phyloP scores from a whole-genome alignment of 1,139 yeast species.

The Scheffersomyces cryptocercus region DNA sequence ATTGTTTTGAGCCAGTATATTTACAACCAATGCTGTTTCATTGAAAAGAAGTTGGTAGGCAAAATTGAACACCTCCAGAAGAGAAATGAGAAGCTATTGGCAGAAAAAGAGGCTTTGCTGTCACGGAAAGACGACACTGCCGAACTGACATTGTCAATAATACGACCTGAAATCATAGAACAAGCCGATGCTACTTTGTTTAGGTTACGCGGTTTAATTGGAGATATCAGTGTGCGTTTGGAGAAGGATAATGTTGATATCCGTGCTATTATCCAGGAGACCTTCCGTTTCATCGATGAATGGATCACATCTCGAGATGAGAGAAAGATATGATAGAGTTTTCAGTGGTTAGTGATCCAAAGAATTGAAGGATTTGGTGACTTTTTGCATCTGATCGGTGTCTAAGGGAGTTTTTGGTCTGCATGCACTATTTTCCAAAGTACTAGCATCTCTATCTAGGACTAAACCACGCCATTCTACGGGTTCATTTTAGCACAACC shows the following conservation, averaged over 20 bases:
- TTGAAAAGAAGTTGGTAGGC: constrained; percentile 26
- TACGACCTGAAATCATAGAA: not conserved
- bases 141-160: too few relatives aligned
- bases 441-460: too few relatives aligned
- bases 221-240: constrained; percentile 32
- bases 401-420: too few relatives aligned
- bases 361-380: too few relatives aligned
- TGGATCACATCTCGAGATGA: constrained; percentile 20
- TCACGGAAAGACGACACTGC: not conserved
- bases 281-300: constrained; percentile 25
- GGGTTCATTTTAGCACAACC: too few relatives aligned
- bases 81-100: constrained; percentile 3
- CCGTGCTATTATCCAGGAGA: constrained; percentile 15
- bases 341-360: too few relatives aligned
- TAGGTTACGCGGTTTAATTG: constrained; percentile 31
- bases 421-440: too few relatives aligned
- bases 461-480: too few relatives aligned
- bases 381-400: too few relatives aligned
- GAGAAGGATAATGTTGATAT: constrained; percentile 31
- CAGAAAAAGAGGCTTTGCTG: not conserved
- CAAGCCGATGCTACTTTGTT: constrained; percentile 12
- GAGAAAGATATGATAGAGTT: too few relatives aligned
- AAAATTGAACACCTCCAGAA: constrained; percentile 10
- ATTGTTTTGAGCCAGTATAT: constrained; percentile 38
- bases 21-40: constrained; percentile 29